These are phyloP conservation scores for Leucogyrophana mollusca DNA, from an alignment of 768 basidiomycete species.

Conservation along the genomic window DNA sequence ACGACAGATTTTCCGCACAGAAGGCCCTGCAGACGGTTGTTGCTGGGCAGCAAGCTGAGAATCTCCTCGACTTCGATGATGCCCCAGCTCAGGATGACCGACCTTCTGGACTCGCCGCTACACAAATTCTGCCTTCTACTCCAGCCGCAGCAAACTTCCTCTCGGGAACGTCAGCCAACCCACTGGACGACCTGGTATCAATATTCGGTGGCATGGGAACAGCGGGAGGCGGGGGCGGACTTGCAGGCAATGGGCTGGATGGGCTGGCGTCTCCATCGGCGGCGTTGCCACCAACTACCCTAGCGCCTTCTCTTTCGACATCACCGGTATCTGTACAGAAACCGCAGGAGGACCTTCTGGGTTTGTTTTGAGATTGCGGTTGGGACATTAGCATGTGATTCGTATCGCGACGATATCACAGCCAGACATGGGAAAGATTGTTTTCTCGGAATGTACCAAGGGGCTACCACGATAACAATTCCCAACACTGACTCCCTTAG, in stretches of 20 bases:
- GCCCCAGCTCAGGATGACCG: slow-evolving; percentile 55
- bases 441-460: too few relatives aligned
- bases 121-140: slow-evolving; percentile 66
- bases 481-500: too few relatives aligned
- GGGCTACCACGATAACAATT: too few relatives aligned
- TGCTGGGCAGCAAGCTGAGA: slow-evolving; percentile 91
- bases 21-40: slow-evolving; percentile 91
- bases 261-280: slow-evolving; percentile 19
- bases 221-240: slow-evolving; percentile 15
- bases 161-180: slow-evolving; percentile 81
- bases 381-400: not conserved
- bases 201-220: slow-evolving; percentile 70
- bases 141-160: slow-evolving; percentile 75
- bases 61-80: slow-evolving; percentile 93
- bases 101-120: slow-evolving; percentile 77
- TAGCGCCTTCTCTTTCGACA: slow-evolving; percentile 20
- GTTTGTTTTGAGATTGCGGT: slow-evolving; percentile 42
- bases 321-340: slow-evolving; percentile 25
- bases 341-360: slow-evolving; percentile 52
- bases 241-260: slow-evolving; percentile 18
- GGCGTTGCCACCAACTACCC: slow-evolving; percentile 6
- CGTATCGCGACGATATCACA: too few relatives aligned
- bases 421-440: too few relatives aligned
- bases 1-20: slow-evolving; percentile 71
- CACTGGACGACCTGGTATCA: slow-evolving; percentile 90